Evolutionary conservation across 2,329 filamentous ascomycete species (phyloP).

Genomic region (Exophiala alcalophila): DNA sequence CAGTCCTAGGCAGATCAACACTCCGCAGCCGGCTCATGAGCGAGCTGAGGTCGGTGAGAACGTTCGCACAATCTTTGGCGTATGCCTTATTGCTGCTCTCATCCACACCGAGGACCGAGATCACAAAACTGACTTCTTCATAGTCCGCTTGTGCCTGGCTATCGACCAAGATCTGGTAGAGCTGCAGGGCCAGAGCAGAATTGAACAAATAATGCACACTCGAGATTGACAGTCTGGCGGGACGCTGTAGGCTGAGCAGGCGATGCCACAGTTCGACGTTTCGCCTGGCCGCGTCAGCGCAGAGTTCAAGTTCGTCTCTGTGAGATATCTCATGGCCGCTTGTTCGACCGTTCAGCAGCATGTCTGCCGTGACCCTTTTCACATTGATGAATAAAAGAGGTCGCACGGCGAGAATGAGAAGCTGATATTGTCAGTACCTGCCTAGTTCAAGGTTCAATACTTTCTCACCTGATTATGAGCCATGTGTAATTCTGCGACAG

Average conservation of each 20-base stretch:
- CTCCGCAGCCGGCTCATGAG: conserved; percentile 9
- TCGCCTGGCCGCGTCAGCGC: conserved; percentile 45
- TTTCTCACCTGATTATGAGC: conserved; percentile 44
- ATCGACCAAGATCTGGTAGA: conserved; percentile 30
- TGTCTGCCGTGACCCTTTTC: conserved; percentile 47
- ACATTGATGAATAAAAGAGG: conserved; percentile 50
- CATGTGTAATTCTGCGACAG: conserved; percentile 44
- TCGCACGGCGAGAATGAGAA: conserved; percentile 50
- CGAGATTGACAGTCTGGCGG: conserved; percentile 32
- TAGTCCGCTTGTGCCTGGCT: conserved; percentile 8
- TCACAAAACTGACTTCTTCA: conserved; percentile 10
- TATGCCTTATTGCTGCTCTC: conserved; percentile 18
- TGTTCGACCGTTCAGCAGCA: conserved; percentile 36
- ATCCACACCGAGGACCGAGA: conserved; percentile 12
- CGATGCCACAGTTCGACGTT: conserved; percentile 47
- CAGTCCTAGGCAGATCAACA: conserved; percentile 12
- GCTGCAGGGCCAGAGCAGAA: conserved; percentile 49
- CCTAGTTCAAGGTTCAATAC: not conserved
- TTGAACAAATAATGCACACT: conserved; percentile 51
- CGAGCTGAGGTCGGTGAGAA: conserved; percentile 15
- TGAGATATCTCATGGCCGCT: conserved; percentile 27
- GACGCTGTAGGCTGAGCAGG: conserved; percentile 46
- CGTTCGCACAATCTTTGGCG: conserved; percentile 14
- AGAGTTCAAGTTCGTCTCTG: conserved; percentile 36
- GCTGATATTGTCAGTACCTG: conserved; percentile 33